Evolutionary conservation across 345 rosid species (phyloP), one percentile per base, ranked within the genome.

Genomic region (Eucalyptus decipiens): DNA sequence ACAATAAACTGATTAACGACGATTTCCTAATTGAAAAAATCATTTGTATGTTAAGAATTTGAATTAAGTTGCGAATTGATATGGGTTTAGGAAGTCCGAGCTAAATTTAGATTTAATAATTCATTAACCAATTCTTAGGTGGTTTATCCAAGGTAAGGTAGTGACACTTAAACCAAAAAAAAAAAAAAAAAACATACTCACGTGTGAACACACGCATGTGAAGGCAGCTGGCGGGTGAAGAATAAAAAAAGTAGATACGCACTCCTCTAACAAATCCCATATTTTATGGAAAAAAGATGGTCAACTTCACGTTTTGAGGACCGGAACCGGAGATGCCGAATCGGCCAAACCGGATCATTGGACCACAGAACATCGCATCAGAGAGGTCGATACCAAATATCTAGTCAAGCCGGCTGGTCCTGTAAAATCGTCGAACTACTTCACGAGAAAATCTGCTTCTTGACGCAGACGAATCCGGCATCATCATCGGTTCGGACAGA

Each of bases 21-120:
- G 5, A 52, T 8, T 52, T 0, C 0, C 0, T 52, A 52, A 52
- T 52, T 52, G 10, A 52, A 19, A 52, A 52, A 8, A n/a, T n/a
- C n/a, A n/a, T n/a, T n/a, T n/a, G n/a, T n/a, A n/a, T n/a, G n/a
- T 19, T 52, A 52, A 52, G 58, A 52, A 52, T 1, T 19, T 52
- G 24, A 52, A 52, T 2, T 52, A 52, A 52, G 11, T 52, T 2
- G 24, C 0, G 24, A 52, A 52, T 52, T 52, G 1, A 52, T 52
- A 1, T 52, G 10, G 10, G 9, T 52, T 52, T 52, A 19, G 56
- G 10, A 19, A 52, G 56, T 52, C 2, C 58, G 1, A 0, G 1
- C 0, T 19, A 51, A 51, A 17, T 51, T 51, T 18, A 18, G 9
- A 51, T 6, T 51, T 17, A 8, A 52, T 52, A 52, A 7, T 52